Base-by-base conservation (phyloP, 2,329 filamentous ascomycete genomes). In the Claviceps monticola region DNA sequence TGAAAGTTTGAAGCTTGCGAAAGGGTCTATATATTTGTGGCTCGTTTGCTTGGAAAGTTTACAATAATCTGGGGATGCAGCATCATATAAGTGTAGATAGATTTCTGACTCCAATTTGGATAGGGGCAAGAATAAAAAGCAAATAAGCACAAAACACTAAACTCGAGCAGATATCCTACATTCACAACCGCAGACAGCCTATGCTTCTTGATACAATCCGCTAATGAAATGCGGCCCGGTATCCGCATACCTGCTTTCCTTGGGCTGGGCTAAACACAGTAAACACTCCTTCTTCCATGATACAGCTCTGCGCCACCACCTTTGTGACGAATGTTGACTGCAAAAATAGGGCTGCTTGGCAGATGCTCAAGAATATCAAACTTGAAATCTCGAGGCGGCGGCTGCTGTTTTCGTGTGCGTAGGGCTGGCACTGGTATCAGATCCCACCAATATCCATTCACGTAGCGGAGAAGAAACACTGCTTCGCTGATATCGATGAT, bases 331-430 rank as follows among this genome's bases (percentile, higher is more conserved):
- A 61, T 61, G 58, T 77, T 75, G 6, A 72, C 62, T 2, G 75
- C 74, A 51, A 74, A 78, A 63, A 76, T 68, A 16, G 73, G 73
- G 57, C 74, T 77, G 53, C 55, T n/a, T n/a, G n/a, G n/a, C n/a
- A n/a, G n/a, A n/a, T n/a, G n/a, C n/a, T n/a, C n/a, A n/a, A n/a
- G n/a, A n/a, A n/a, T n/a, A n/a, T n/a, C n/a, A n/a, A n/a, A n/a
- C n/a, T n/a, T n/a, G 52, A 78, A 77, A 3, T 54, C 49, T 17
- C 52, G 51, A 8, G 48, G 16, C 9, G 4, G 29, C 14, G 39
- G 39, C 38, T 46, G 49, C 21, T 58, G 54, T 6, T 57, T 60
- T 5, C 59, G 58, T 4, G 50, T 45, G 3, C 57, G 51, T 5
- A n/a, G n/a, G n/a, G n/a, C n/a, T n/a, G 59, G 55, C 50, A 54